These are phyloP conservation scores for Aspergillus aculeatus DNA, from an alignment of 2,329 filamentous ascomycete species.

Conservation along the genomic window DNA sequence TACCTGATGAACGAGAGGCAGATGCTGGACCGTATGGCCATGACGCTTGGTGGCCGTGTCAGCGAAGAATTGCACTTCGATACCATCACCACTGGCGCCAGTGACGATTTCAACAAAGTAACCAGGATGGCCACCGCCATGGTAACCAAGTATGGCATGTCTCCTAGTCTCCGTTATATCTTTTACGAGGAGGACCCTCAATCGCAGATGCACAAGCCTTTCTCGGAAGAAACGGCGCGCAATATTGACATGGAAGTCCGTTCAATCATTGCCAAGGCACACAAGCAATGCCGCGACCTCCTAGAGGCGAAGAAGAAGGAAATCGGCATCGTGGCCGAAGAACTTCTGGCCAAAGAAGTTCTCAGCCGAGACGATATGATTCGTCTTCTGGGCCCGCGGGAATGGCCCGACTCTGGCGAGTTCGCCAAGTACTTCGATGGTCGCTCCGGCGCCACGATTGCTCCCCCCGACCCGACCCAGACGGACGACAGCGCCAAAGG, in stretches of 20 bases:
- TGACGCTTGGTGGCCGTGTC: conserved; percentile 94
- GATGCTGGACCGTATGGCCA: conserved; percentile 99
- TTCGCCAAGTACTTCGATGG: conserved; percentile 90
- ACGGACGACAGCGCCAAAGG: conserved; percentile 47
- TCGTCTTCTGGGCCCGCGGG: conserved; percentile 76
- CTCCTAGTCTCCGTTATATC: conserved; percentile 84
- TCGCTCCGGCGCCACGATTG: conserved; percentile 50
- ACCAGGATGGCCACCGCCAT: conserved; percentile 93
- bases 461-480: conserved; percentile 46
- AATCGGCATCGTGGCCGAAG: conserved; percentile 86
- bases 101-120: conserved; percentile 98
- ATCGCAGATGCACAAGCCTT: conserved; percentile 86
- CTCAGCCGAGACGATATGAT: conserved; percentile 90
- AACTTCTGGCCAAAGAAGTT: conserved; percentile 88
- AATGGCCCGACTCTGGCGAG: conserved; percentile 81
- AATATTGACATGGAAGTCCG: conserved; percentile 90
- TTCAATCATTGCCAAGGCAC: conserved; percentile 86
- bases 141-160: conserved; percentile 99
- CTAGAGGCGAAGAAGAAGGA: conserved; percentile 83
- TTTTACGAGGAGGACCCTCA: conserved; percentile 77
- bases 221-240: conserved; percentile 89
- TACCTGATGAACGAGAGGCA: conserved; percentile 96
- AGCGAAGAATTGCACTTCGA: conserved; percentile 96
- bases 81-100: conserved; percentile 90
- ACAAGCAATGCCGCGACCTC: conserved; percentile 83